Evolutionary conservation across 2,329 filamentous ascomycete species (phyloP).

Genomic region (Fusarium neocosmosporiellum): DNA sequence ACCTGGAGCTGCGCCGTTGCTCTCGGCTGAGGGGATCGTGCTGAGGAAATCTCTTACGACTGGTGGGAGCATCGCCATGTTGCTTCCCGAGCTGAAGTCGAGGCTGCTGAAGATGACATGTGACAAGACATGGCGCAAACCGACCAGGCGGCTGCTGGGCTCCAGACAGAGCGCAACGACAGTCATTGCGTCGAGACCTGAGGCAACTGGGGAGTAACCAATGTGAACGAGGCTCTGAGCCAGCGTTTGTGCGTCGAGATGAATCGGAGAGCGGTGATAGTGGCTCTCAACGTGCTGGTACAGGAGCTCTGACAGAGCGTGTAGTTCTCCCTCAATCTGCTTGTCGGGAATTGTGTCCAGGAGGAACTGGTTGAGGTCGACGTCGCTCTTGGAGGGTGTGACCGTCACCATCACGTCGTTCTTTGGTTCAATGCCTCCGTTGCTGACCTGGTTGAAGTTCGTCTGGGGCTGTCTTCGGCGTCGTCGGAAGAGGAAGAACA

Average conservation of each 20-base stretch:
- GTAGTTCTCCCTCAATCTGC: constrained; percentile 49
- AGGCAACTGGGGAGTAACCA: constrained; percentile 37
- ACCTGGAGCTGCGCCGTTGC: constrained; percentile 45
- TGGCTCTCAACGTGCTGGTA: constrained; percentile 54
- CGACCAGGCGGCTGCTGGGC: constrained; percentile 45
- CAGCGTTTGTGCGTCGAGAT: constrained; percentile 30
- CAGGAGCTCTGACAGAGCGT: constrained; percentile 49
- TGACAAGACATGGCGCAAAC: constrained; percentile 53
- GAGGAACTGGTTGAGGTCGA: constrained; percentile 50
- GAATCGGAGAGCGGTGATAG: constrained; percentile 48
- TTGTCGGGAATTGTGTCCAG: constrained; percentile 51
- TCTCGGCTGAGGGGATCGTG: constrained; percentile 44
- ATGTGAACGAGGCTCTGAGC: constrained; percentile 40
- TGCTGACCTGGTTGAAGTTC: neutral
- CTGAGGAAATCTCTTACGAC: constrained; percentile 46
- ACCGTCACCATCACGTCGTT: constrained; percentile 21
- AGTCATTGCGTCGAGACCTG: constrained; percentile 17
- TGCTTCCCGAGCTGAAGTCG: constrained; percentile 41
- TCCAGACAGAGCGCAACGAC: constrained; percentile 48
- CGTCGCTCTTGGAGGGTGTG: constrained; percentile 18
- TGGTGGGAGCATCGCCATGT: constrained; percentile 52
- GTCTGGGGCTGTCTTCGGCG: neutral
- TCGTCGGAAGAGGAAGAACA: constrained; percentile 43
- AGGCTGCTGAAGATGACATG: constrained; percentile 51
- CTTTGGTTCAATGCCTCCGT: neutral